phyloP scores from a whole-genome alignment of 2,329 filamentous ascomycete genomes.

The Epichloe hybrida region DNA sequence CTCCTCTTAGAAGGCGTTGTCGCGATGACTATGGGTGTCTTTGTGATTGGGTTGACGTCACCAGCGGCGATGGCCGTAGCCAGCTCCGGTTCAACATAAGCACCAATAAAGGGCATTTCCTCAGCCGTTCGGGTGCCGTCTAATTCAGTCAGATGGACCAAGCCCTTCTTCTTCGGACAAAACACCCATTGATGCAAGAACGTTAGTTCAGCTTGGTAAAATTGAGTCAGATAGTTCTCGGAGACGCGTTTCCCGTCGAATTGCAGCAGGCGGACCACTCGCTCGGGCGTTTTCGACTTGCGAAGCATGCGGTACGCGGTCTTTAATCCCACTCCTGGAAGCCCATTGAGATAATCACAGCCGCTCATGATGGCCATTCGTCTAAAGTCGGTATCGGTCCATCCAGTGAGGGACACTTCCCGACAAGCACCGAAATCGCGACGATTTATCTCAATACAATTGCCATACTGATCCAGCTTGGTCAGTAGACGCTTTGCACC shows the following conservation, averaged over 20 bases:
- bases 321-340: conserved; percentile 79
- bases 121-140: conserved; percentile 49
- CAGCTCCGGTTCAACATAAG: conserved; percentile 51
- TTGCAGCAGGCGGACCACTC: conserved; percentile 66
- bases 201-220: conserved; percentile 77
- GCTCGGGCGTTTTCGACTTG: conserved; percentile 79
- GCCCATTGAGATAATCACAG: conserved; percentile 84
- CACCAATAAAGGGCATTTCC: conserved; percentile 71
- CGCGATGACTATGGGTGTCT: conserved; percentile 42
- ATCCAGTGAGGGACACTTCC: conserved; percentile 80
- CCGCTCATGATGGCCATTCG: conserved; percentile 94
- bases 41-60: conserved; percentile 82
- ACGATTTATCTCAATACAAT: conserved; percentile 83
- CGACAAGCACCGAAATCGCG: conserved; percentile 78
- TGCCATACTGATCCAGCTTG: conserved; percentile 86
- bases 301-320: conserved; percentile 83
- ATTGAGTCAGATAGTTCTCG: conserved; percentile 64
- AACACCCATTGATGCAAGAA: conserved; percentile 94
- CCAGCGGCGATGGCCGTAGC: conserved; percentile 66
- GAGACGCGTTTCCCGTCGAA: conserved; percentile 86
- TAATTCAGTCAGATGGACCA: conserved; percentile 64
- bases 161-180: conserved; percentile 55
- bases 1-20: conserved; percentile 28
- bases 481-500: conserved; percentile 82
- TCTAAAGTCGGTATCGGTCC: conserved; percentile 83